Conservation (phyloP, 441 rosid genomes). For the Erysimum cheiri region DNA sequence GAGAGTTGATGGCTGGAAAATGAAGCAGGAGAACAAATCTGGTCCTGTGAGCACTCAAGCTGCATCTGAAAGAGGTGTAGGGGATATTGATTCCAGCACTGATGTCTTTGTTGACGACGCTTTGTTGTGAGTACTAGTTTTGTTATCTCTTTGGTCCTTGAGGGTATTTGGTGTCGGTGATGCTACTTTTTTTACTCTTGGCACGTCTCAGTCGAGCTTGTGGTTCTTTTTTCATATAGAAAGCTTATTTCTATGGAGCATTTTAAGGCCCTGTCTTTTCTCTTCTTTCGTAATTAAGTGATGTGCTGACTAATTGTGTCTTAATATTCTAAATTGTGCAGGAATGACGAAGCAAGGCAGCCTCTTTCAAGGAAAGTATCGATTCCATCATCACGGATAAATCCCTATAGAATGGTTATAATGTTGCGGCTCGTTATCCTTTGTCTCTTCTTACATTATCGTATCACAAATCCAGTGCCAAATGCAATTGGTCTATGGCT, state of each 20-base stretch:
- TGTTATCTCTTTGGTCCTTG: constrained; percentile 9
- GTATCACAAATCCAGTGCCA: constrained; percentile 89
- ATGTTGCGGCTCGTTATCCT: constrained; percentile 86
- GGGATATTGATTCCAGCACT: constrained; percentile 87
- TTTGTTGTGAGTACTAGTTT: constrained; percentile 65
- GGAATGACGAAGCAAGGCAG: constrained; percentile 96
- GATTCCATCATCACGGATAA: constrained; percentile 86
- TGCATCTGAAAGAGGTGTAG: constrained; percentile 72
- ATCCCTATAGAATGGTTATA: constrained; percentile 96
- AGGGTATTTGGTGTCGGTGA: not conserved
- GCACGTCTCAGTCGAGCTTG: not conserved
- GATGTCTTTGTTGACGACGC: constrained; percentile 89
- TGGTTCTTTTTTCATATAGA: not conserved
- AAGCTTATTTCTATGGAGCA: not conserved
- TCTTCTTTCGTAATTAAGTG: constrained; percentile 1
- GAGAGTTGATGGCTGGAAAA: constrained; percentile 98
- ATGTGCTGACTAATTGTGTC: not conserved
- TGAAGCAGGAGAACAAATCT: constrained; percentile 89
- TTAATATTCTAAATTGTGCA: constrained; percentile 39
- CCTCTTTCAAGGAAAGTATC: constrained; percentile 97
- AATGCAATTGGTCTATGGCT: constrained; percentile 92
- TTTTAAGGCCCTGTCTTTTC: not conserved
- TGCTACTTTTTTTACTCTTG: not conserved
- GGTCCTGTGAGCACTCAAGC: constrained; percentile 80
- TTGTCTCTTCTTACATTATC: constrained; percentile 86